Base-by-base conservation (phyloP, 768 basidiomycete genomes). In the Lactifluus volemus region DNA sequence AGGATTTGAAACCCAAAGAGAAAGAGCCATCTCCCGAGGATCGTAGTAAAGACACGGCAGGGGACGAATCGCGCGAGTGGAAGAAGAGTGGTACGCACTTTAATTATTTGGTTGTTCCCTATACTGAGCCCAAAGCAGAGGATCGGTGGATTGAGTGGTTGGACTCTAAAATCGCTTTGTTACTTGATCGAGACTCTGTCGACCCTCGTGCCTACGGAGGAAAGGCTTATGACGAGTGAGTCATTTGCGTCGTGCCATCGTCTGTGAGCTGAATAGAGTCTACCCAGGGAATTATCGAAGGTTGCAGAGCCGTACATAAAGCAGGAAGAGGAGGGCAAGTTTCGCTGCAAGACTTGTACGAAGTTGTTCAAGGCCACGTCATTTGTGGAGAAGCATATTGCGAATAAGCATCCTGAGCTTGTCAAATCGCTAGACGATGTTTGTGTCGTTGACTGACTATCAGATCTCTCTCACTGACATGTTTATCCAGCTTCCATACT, bases 311-410 rank as follows among this genome's bases (percentile, higher is more conserved):
- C 85, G 2, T 81, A 80, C 71, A 82, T 98, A 72, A 95, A 95
- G 74, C 89, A 93, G 71, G 96, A 98, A 73, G 96, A 98, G 67
- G 92, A 96, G 73, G 91, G 88, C 68, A 98, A 97, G 71, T 98
- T 90, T 76, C 81, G 97, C 65, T 99, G 97, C 77, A 96, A 92
- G 77, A 86, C 86, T 32, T 99, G 97, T 73, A 87, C 86, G 74
- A 99, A 99, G 77, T 79, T 98, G 21, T 99, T 99, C 85, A 95
- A 95, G 72, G 97, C 94, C 4, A 88, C 90, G 38, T 85, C 94
- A 29, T 99, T 98, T 74, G 90, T 98, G 51, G 92, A 96, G 76
- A 98, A 98, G 78, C 97, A 99, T 71, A 86, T 99, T 63, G 83
- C 86, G 12, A 92, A 95, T 72, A 98, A 98, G 72, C 97, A 99